Base-by-base conservation (phyloP, 768 basidiomycete genomes). In the Agrocybe praecox region DNA sequence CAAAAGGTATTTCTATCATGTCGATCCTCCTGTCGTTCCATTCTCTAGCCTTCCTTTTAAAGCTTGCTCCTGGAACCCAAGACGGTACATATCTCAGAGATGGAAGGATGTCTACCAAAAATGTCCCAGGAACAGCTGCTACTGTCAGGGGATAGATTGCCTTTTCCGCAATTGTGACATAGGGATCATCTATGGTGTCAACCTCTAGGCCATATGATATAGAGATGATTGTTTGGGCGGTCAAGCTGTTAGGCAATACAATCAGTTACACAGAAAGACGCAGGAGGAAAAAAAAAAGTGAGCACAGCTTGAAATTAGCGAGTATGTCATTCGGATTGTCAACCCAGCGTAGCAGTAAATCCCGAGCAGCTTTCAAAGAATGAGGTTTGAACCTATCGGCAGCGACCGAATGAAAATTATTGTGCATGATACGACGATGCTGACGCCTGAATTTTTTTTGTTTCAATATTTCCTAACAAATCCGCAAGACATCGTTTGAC, bases 1-100 rank as follows among this genome's bases (percentile, higher is more conserved):
- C 48, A 46, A 69, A 82, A 0, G 79, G 80, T 10, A 68, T 56
- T 15, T 76, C 70, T 17, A 71, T 62, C 69, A 80, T 74, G 18
- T 69, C 64, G 8, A 67, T 49, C 29, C 70, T 67, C 2, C 68
- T 60, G 34, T 66, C 65, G 19, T 70, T 72, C 83, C 83, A 86
- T 8, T 64, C 56, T 1, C 48, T 62, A 0, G 84, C 86, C 51
- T 82, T 79, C 26, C 71, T 70, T 63, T 81, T 74, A 75, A 87
- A 89, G 0, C 76, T 74, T 0, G 84, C 80, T 88, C 86, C 87
- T 1, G 87, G 87, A 36, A 83, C 65, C 85, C 84, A 89, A 34
- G 63, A 60, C 0, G 88, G 87, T 1, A 88, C 63, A 59, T 80
- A 65, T 62, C 73, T 74, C 29, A 78, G 65, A 6, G 67, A 32